Conservation (phyloP, 176 grass and related monocot species). For the Carex cristatella region DNA sequence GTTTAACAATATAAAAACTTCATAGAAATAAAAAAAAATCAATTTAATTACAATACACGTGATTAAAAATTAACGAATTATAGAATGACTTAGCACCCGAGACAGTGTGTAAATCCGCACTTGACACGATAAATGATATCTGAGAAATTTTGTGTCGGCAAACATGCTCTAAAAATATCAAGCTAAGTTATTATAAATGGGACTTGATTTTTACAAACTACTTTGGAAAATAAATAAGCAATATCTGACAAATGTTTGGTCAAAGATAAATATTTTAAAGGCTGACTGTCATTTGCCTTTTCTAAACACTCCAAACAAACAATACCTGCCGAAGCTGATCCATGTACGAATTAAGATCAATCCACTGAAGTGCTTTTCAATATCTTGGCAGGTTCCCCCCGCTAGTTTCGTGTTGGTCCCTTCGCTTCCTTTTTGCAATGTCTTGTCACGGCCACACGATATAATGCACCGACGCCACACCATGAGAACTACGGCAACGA, state of each 20-base stretch:
- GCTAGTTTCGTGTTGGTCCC: neutral
- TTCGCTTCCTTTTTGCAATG: neutral
- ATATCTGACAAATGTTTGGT: neutral
- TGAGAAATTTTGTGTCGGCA: no score
- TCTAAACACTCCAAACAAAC: neutral
- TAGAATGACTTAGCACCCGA: no score
- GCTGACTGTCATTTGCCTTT: neutral
- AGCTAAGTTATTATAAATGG: no score
- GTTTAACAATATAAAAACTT: no score
- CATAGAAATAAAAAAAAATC: no score
- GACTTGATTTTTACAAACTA: no score
- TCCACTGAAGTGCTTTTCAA: neutral
- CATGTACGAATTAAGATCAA: neutral
- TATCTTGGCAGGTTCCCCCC: neutral
- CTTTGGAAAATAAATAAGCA: neutral
- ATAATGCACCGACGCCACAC: neutral
- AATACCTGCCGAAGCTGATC: neutral
- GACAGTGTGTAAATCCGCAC: no score
- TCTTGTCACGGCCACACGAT: neutral
- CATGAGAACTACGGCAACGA: neutral
- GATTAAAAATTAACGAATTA: no score
- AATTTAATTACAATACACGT: no score
- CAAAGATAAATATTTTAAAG: neutral
- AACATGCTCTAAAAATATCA: no score
- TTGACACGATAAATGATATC: no score